These are phyloP conservation scores for Lavandula angustifolia DNA, from an alignment of 257 asterid species.

Conservation along the genomic window DNA sequence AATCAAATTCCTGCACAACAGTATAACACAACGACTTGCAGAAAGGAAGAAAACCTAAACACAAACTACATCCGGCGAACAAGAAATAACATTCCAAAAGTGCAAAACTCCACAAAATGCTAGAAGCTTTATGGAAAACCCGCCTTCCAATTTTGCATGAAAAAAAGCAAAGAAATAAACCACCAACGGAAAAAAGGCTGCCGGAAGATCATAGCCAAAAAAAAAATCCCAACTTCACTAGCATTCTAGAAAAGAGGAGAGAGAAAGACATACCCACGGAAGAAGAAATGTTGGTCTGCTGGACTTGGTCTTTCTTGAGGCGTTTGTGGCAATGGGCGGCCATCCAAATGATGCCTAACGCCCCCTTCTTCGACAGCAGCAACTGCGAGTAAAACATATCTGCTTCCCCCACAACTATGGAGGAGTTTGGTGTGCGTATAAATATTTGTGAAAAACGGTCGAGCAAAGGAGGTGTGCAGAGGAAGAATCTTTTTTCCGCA, in stretches of 20 bases:
- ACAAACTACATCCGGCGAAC: constrained; percentile 11
- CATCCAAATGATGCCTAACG: constrained; percentile 75
- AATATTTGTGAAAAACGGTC: constrained; percentile 28
- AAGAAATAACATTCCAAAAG: constrained; percentile 11
- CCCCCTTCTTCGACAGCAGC: constrained; percentile 78
- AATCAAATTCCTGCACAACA: constrained; percentile 14
- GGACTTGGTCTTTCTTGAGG: constrained; percentile 60
- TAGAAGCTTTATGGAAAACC: neutral
- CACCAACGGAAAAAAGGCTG: neutral
- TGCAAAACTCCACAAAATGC: constrained; percentile 16
- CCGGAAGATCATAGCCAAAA: constrained; percentile 2
- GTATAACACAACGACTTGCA: neutral
- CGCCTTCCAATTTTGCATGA: neutral
- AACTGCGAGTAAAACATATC: constrained; percentile 72
- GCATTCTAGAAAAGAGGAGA: constrained; percentile 13
- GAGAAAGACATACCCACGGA: constrained; percentile 68
- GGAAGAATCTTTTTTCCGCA: constrained; percentile 28
- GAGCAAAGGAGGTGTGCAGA: constrained; percentile 31
- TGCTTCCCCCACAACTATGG: constrained; percentile 8
- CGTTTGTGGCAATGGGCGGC: constrained; percentile 85
- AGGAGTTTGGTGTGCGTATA: too few relatives aligned
- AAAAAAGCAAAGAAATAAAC: constrained; percentile 8
- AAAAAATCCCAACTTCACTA: neutral
- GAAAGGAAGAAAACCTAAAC: neutral
- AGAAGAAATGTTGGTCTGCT: constrained; percentile 59